Percentiles rank a stretch among this genome's conserved stretches.
phyloP scores from a whole-genome alignment of 2,329 filamentous ascomycete species.

The Neonectria ditissima region DNA sequence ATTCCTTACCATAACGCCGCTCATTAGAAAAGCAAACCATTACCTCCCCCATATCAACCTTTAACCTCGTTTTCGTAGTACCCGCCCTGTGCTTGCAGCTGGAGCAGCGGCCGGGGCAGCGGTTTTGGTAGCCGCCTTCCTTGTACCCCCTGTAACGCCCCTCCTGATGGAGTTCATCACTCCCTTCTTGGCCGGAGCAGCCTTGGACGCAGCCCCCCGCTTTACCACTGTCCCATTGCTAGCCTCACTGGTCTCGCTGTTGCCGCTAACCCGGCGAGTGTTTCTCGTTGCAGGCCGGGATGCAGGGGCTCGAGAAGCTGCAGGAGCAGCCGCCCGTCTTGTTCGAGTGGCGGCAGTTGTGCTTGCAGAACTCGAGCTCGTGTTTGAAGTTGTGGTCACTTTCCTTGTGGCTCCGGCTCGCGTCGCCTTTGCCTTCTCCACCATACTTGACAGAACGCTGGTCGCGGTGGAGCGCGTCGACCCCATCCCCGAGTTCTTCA shows the following conservation, averaged over 20 bases:
- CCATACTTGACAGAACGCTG: slow-evolving; percentile 66
- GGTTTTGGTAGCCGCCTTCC: slow-evolving; percentile 60
- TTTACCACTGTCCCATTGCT: slow-evolving; percentile 75
- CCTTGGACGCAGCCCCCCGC: slow-evolving; percentile 58
- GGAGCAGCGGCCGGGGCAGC: slow-evolving; percentile 53
- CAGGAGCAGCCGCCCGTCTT: slow-evolving; percentile 51
- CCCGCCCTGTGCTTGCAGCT: slow-evolving; percentile 62
- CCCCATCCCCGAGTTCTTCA: slow-evolving; percentile 63
- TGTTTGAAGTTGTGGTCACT: slow-evolving; percentile 57
- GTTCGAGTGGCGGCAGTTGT: slow-evolving; percentile 50
- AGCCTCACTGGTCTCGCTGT: slow-evolving; percentile 72
- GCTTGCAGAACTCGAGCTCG: slow-evolving; percentile 56
- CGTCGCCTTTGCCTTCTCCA: slow-evolving; percentile 70
- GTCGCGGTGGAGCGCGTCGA: slow-evolving; percentile 56
- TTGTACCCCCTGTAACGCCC: slow-evolving; percentile 61
- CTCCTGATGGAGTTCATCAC: slow-evolving; percentile 67
- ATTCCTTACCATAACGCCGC: slow-evolving; percentile 38
- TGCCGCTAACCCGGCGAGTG: slow-evolving; percentile 66
- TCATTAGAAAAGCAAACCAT: slow-evolving; percentile 23
- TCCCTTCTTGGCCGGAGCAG: slow-evolving; percentile 60
- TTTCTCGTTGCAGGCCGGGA: slow-evolving; percentile 59
- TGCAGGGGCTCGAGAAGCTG: slow-evolving; percentile 51
- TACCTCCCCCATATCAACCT: neutral
- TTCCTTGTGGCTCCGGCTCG: slow-evolving; percentile 62
- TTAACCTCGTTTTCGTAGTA: slow-evolving; percentile 66